Conservation (phyloP, 257 asterid species). For the Scutellaria baicalensis region DNA sequence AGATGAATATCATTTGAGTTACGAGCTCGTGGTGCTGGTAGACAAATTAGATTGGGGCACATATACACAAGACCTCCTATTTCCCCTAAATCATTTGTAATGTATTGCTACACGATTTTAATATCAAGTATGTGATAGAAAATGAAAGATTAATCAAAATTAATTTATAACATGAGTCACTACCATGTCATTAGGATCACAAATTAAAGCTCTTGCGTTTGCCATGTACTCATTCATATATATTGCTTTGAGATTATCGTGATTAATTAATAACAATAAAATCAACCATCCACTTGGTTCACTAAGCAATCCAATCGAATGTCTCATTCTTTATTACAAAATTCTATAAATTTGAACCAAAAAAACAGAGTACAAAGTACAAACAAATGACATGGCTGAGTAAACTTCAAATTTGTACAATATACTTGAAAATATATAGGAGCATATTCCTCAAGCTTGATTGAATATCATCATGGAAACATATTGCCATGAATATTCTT, state of each 20-base stretch:
- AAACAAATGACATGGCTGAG: neutral
- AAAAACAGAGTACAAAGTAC: neutral
- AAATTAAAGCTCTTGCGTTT: neutral
- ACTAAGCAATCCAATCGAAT: neutral
- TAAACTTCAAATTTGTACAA: neutral
- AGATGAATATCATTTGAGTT: no score
- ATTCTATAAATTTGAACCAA: no score
- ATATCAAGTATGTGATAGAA: no score
- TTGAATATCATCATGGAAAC: neutral
- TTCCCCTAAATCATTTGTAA: no score
- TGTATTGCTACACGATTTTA: no score
- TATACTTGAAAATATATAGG: neutral
- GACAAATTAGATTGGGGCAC: no score
- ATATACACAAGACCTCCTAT: no score
- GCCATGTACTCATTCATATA: no score
- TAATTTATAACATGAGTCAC: neutral
- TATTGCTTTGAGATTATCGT: neutral
- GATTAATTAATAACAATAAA: neutral
- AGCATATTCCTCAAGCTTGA: neutral
- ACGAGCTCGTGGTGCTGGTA: no score
- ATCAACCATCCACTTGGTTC: neutral
- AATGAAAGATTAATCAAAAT: neutral
- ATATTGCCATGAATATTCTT: neutral
- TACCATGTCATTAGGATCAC: slow-evolving; percentile 2
- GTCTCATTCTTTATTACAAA: neutral